Conservation (phyloP, 129 eudicot genomes). For the Artemisia annua region DNA sequence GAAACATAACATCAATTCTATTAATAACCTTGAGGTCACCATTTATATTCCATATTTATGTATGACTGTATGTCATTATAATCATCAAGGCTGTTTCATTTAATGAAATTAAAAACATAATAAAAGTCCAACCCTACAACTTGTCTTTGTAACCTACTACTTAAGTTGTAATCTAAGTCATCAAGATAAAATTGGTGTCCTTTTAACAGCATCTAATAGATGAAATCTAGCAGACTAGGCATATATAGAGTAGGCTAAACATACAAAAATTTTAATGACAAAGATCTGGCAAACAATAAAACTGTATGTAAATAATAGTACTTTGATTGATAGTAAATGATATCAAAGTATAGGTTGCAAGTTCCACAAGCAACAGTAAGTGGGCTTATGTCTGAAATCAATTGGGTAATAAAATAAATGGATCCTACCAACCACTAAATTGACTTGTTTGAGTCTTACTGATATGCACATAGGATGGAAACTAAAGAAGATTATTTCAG, state of each 20-base stretch:
- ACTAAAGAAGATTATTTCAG: too few relatives aligned
- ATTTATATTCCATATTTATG: too few relatives aligned
- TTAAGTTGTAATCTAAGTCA: background rate
- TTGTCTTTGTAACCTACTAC: background rate
- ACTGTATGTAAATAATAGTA: background rate
- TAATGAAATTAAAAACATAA: background rate
- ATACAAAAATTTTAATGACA: background rate
- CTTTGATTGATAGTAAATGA: background rate
- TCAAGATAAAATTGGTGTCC: background rate
- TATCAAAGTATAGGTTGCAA: background rate
- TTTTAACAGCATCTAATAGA: slow-evolving; percentile 16
- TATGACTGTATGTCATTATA: too few relatives aligned
- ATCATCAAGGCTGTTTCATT: too few relatives aligned
- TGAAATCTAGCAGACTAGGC: slow-evolving; percentile 11
- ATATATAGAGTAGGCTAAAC: background rate
- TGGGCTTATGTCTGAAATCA: background rate
- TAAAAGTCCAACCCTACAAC: background rate
- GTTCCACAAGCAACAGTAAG: background rate
- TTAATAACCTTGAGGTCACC: too few relatives aligned
- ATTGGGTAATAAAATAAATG: background rate
- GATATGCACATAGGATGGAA: too few relatives aligned
- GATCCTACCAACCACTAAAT: background rate
- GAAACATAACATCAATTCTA: too few relatives aligned
- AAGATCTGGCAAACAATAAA: slow-evolving; percentile 5
- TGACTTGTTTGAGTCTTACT: too few relatives aligned